Evolutionary conservation across 2,329 filamentous ascomycete species (phyloP), one percentile per base, ranked within the genome.

Genomic region (Mariannaea sp.): DNA sequence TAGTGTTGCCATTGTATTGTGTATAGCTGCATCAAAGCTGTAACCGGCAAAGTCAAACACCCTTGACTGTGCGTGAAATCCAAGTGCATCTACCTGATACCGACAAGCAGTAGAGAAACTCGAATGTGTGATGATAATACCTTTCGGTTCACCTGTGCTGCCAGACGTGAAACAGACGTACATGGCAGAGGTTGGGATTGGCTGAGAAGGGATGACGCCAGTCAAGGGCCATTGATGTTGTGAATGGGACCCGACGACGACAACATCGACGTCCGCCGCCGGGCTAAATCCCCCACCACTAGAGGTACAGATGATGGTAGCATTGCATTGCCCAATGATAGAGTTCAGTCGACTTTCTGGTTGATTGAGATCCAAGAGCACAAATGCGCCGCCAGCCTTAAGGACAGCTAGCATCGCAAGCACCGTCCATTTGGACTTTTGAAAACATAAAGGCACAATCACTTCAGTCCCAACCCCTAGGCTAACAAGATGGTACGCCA

Each of bases 1-100:
- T 8, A 51, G 39, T 7, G 48, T 44, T 5, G 36, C 20, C 10
- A 51, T 32, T 22, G 44, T 44, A 39, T 51, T 30, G 10, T 30
- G 39, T 29, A 36, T 36, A 22, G 29, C 36, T 32, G 44, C 39
- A 24, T 51, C 48, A 32, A 51, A 51, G 3, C 39, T 19, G 30
- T 44, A 51, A 2, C 39, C 44, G 13, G 48, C 39, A 29, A 51
- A 51, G 7, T 51, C 29, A 10, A 51, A 22, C 29, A 51, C 36
- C 12, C 39, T 43, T 12, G 48, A 36, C 12, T n/a, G 8, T 6
- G 30, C 5, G 3, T 30, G 32, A 13, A 32, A 5, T 2, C 20
- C 1, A 24, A 51, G 39, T 1, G 32, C 30, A 19, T 38, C 48
- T 40, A 38, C 44, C 44, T 16, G 48, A 30, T 40, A 51, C n/a